Evolutionary conservation across 306 rosid species (phyloP).

Genomic region (Hippophae rhamnoides): DNA sequence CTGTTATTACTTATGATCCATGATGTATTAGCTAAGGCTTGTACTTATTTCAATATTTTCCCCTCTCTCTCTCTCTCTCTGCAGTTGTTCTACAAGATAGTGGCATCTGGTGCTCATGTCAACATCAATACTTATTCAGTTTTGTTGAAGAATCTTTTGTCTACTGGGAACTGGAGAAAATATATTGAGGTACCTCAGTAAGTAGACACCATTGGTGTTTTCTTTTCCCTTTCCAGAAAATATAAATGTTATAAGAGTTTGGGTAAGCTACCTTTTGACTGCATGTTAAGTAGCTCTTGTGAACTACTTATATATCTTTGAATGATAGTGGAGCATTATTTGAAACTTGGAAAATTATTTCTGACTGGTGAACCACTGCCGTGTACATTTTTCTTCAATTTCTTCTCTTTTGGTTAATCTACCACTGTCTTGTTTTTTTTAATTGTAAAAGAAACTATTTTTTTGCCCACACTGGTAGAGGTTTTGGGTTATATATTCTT

Average conservation of each 20-base stretch:
- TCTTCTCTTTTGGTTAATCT: background rate
- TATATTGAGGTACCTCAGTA: slow-evolving; percentile 61
- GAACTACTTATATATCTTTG: background rate
- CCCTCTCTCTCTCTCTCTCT: slow-evolving; percentile 9
- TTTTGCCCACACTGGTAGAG: too few species aligned
- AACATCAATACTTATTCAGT: slow-evolving; percentile 62
- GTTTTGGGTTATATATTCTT: too few species aligned
- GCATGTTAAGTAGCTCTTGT: background rate
- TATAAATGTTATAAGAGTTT: background rate
- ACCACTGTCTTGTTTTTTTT: too few species aligned
- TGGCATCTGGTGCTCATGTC: slow-evolving; percentile 56
- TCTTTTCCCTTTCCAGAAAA: slow-evolving; percentile 3
- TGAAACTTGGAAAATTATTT: too few species aligned
- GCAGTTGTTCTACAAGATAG: slow-evolving; percentile 78
- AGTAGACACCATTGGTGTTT: background rate
- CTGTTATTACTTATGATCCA: background rate
- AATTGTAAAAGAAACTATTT: too few species aligned
- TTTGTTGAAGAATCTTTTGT: slow-evolving; percentile 75
- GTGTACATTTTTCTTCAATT: too few species aligned
- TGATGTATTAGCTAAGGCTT: background rate
- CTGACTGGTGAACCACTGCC: background rate
- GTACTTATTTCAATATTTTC: background rate
- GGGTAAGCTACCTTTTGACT: slow-evolving; percentile 6
- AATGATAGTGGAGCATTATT: background rate
- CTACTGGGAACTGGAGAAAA: slow-evolving; percentile 87